A percentile compares a stretch with the other conserved stretches of the same genome.
Evolutionary conservation across 805 yeast species (phyloP).

Genomic region (Teunomyces funiuensis): DNA sequence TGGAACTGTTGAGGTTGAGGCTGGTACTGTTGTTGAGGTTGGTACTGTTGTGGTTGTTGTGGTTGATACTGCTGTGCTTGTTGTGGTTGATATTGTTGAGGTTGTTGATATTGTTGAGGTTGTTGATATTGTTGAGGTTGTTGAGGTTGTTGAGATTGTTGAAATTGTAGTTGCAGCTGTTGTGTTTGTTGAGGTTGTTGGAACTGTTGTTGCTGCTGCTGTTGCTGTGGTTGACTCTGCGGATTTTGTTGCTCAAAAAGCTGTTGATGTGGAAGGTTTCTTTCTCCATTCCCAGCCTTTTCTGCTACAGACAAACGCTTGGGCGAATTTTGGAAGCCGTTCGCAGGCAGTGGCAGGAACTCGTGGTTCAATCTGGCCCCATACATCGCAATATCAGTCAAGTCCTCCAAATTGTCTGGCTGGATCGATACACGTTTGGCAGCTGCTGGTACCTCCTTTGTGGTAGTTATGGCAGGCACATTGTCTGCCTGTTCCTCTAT

Average conservation of each 20-base stretch:
- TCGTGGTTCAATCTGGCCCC: constrained; percentile 37
- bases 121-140: neutral
- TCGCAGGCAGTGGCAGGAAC: constrained; percentile 1
- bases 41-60: constrained; percentile 7
- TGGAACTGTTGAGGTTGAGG: constrained; percentile 1
- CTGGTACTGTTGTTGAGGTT: neutral
- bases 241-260: too few relatives aligned
- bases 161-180: neutral
- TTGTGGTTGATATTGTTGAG: constrained; percentile 8
- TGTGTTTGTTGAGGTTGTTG: neutral
- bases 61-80: constrained; percentile 5
- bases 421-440: constrained; percentile 2
- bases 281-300: neutral
- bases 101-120: constrained; percentile 7
- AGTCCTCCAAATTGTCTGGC: constrained; percentile 31
- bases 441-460: constrained; percentile 7
- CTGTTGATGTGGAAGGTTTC: too few relatives aligned
- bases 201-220: constrained; percentile 7
- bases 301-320: neutral
- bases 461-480: neutral
- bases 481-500: neutral
- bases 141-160: neutral
- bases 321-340: neutral
- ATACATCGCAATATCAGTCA: constrained; percentile 37
- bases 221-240: constrained; percentile 4